These are phyloP conservation scores for Penicillium ochrochloron DNA, from an alignment of 495 filamentous ascomycete species.

Conservation along the genomic window DNA sequence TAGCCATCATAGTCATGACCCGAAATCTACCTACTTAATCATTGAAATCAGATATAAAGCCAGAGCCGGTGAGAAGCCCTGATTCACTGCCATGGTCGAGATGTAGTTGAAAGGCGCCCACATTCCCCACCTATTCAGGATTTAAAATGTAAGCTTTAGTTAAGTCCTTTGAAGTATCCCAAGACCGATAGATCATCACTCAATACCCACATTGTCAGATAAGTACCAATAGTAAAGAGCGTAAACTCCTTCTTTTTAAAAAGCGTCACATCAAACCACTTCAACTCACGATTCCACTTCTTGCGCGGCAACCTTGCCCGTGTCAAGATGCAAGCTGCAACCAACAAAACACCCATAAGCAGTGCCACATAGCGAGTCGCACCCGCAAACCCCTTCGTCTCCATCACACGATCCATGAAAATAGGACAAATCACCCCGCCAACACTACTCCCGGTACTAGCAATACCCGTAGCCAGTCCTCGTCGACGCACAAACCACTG, in stretches of 20 bases:
- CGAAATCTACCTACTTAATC: constrained; percentile 24
- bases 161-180: not conserved
- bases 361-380: too few species aligned
- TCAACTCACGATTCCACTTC: constrained; percentile 9
- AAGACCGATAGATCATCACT: not conserved
- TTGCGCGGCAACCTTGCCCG: constrained; percentile 5
- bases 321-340: too few species aligned
- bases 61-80: constrained; percentile 28
- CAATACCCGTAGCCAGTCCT: too few species aligned
- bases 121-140: constrained; percentile 32
- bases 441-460: too few species aligned
- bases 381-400: too few species aligned
- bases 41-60: constrained; percentile 41
- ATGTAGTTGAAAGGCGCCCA: constrained; percentile 41
- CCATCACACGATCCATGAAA: too few species aligned
- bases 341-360: too few species aligned
- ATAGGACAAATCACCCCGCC: too few species aligned
- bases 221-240: constrained; percentile 35
- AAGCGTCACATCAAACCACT: constrained; percentile 11
- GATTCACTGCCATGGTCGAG: constrained; percentile 26
- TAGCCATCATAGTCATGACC: not conserved
- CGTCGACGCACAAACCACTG: too few species aligned
- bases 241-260: constrained; percentile 25
- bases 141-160: not conserved
- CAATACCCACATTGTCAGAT: constrained; percentile 27